Evolutionary conservation across 2,329 filamentous ascomycete species (phyloP).

Genomic region (Cercospora sojina): DNA sequence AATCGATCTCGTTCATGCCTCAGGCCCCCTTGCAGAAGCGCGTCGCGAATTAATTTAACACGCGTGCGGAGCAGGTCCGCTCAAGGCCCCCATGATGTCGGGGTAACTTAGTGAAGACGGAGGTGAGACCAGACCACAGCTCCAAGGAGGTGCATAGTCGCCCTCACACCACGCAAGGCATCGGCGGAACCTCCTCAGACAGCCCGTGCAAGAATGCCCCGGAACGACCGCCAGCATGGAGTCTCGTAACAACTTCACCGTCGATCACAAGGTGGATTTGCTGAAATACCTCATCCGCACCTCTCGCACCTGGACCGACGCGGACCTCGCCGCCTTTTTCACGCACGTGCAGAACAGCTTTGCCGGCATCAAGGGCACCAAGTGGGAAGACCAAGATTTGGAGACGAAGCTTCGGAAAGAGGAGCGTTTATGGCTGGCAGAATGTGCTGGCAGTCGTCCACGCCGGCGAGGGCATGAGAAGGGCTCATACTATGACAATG

Average conservation of each 20-base stretch:
- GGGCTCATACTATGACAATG: conserved; percentile 22
- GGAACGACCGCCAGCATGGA: background rate
- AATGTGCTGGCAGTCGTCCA: conserved; percentile 13
- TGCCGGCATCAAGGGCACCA: conserved; percentile 14
- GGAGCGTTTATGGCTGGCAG: conserved; percentile 21
- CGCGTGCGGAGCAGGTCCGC: background rate
- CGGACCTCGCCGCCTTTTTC: conserved; percentile 21
- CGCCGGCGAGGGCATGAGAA: conserved; percentile 24
- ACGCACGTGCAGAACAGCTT: conserved; percentile 18
- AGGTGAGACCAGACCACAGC: background rate
- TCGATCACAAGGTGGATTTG: conserved; percentile 20
- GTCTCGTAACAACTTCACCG: conserved; percentile 14
- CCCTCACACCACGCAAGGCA: background rate
- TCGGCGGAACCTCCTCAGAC: background rate
- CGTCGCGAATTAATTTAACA: background rate
- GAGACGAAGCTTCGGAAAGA: conserved; percentile 20
- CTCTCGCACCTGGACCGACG: conserved; percentile 17
- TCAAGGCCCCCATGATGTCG: background rate
- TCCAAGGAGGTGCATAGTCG: background rate
- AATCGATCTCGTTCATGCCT: background rate
- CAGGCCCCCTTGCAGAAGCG: background rate
- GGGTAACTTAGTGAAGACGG: background rate
- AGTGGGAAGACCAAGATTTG: conserved; percentile 17
- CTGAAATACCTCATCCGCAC: conserved; percentile 19
- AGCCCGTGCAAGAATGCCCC: background rate